Base-by-base conservation (phyloP, 306 rosid species). In the Prunus mira region DNA sequence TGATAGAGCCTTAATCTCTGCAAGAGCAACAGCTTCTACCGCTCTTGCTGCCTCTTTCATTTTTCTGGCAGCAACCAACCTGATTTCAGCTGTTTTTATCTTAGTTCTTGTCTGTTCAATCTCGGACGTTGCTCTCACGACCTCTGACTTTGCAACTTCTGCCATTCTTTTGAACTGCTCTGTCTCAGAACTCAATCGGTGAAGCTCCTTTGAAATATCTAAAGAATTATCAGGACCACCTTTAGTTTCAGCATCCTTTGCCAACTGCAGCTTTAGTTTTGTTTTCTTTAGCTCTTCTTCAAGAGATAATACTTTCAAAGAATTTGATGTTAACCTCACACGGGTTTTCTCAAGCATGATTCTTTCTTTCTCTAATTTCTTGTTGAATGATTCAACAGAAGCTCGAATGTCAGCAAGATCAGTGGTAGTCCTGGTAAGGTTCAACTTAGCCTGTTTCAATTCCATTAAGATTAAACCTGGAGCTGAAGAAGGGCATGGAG, bases 31-130 rank as follows among this genome's bases (percentile, higher is more conserved):
- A 17, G 92, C 90, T 83, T 95, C 97, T 6, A 93, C 97, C 2
- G 98, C 99, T 76, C 91, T 83, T 25, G 99, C 92, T 51, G 99
- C 99, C 73, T 89, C 96, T 88, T 92, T 95, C 92, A 95, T 91
- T 83, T 92, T 95, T 41, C 91, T 82, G 1, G 97, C 97, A 13
- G 99, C 99, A 83, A 91, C 83, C 79, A 95, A 71, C 82, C 95
- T 83, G 75, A 88, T 80, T 77, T 92, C 97, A 12, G 98, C 90
- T 3, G 97, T 95, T 85, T 66, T 89, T 69, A 92, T 86, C 91
- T 79, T 89, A 38, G 83, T 50, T 73, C 88, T 91, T 1, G 95
- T 95, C 80, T 82, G 86, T 78, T 95, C 91, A 83, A 95, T 95
- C 91, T 91, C 93, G 9, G 87, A 86, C 62, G 89, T 87, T 30